Conservation (phyloP, 148 eudicot genomes). For the Limonium bicolor region DNA sequence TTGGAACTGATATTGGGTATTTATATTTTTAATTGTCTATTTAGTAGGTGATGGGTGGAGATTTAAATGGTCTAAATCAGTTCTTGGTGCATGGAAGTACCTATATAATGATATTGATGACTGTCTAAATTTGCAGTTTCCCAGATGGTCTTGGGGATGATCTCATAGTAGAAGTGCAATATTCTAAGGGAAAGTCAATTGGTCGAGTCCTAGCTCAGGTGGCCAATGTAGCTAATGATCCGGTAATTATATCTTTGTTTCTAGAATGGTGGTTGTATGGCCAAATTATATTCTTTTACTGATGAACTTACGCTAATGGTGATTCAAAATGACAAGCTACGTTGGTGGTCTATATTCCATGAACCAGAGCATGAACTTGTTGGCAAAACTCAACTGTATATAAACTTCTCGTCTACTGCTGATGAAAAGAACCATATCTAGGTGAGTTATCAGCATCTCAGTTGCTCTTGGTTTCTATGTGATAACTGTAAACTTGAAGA, state of each 20-base stretch:
- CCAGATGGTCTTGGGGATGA: constrained; percentile 97
- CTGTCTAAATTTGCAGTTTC: constrained; percentile 83
- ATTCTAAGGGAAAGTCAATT: constrained; percentile 61
- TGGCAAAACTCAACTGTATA: constrained; percentile 69
- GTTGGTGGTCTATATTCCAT: constrained; percentile 83
- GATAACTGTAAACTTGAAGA: too few relatives aligned
- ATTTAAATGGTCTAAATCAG: too few relatives aligned
- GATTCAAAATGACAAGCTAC: constrained; percentile 79
- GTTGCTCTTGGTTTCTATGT: too few relatives aligned
- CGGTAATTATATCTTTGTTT: constrained; percentile 36
- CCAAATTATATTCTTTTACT: too few relatives aligned
- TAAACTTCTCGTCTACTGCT: constrained; percentile 57
- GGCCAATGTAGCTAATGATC: constrained; percentile 76
- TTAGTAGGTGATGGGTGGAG: too few relatives aligned
- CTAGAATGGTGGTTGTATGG: too few relatives aligned
- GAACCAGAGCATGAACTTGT: constrained; percentile 96
- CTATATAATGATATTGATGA: too few relatives aligned
- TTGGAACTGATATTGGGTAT: too few relatives aligned
- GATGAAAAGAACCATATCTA: constrained; percentile 61
- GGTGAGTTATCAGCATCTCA: constrained; percentile 15
- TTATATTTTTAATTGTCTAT: too few relatives aligned
- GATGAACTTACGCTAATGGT: constrained; percentile 6
- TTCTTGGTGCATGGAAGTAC: too few relatives aligned
- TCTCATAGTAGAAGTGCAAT: constrained; percentile 65
- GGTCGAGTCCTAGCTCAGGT: constrained; percentile 87